These are phyloP conservation scores for Cyanidium caldarium DNA, from an alignment of 23 red algal species.

Conservation along the genomic window DNA sequence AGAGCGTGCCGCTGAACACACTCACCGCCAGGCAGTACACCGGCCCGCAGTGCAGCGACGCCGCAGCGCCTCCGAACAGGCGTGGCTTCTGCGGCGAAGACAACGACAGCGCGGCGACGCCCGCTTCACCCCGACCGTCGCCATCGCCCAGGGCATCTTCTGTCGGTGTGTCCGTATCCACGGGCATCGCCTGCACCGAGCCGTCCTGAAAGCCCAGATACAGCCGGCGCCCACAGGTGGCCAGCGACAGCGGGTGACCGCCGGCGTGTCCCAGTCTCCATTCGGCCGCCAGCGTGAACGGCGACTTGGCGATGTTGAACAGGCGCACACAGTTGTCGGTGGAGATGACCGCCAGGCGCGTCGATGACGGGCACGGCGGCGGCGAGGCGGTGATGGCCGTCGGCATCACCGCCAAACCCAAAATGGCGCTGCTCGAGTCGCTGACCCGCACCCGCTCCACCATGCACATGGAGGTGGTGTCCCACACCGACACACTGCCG, in stretches of 20 bases:
- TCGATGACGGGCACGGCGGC: too few relatives aligned
- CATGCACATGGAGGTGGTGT: slow-evolving; percentile 26
- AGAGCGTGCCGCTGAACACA: slow-evolving; percentile 19
- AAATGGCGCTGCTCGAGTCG: too few relatives aligned
- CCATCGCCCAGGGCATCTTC: background rate
- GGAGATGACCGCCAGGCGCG: too few relatives aligned
- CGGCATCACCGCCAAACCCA: too few relatives aligned
- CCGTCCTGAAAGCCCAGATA: slow-evolving; percentile 3
- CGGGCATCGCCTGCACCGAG: background rate
- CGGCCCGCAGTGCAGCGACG: slow-evolving; percentile 21
- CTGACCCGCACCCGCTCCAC: too few relatives aligned
- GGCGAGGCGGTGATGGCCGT: too few relatives aligned
- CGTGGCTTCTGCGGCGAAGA: background rate
- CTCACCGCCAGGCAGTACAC: slow-evolving; percentile 25
- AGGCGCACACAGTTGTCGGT: too few relatives aligned
- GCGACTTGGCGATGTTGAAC: too few relatives aligned
- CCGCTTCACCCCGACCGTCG: background rate
- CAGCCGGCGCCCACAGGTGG: background rate
- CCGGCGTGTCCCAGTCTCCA: too few relatives aligned
- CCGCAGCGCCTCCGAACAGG: background rate
- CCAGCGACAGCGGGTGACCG: background rate
- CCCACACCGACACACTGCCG: slow-evolving; percentile 46
- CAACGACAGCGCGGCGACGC: background rate
- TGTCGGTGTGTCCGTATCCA: background rate
- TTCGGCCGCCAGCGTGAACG: too few relatives aligned